phyloP scores from a whole-genome alignment of 1,284 basidiomycete genomes.

The Cerioporus squamosus region DNA sequence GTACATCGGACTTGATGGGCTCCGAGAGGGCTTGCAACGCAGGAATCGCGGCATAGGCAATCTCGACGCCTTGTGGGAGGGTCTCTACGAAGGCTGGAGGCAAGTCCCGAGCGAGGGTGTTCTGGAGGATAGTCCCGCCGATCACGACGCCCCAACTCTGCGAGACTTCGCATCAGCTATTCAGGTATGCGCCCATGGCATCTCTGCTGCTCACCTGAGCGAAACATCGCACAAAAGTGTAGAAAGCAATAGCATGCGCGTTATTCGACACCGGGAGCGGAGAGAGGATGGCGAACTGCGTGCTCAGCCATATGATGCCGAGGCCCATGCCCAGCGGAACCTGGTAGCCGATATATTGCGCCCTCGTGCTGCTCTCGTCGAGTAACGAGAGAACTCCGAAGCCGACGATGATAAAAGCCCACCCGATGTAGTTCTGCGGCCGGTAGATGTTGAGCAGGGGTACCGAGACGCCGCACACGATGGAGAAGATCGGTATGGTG shows the following conservation, averaged over 20 bases:
- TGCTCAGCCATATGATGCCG: constrained; percentile 23
- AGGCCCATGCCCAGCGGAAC: constrained; percentile 17
- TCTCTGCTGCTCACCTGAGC: constrained; percentile 15
- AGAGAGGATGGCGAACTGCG: constrained; percentile 40
- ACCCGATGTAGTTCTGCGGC: constrained; percentile 43
- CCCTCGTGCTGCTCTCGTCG: constrained; percentile 1
- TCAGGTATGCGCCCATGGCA: not conserved
- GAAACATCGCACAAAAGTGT: constrained; percentile 36
- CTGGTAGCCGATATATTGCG: constrained; percentile 15
- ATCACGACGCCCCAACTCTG: constrained; percentile 25
- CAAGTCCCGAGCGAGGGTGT: constrained; percentile 10
- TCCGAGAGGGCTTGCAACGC: constrained; percentile 3
- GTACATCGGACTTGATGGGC: constrained; percentile 18
- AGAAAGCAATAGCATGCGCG: constrained; percentile 38
- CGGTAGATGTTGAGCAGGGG: constrained; percentile 37
- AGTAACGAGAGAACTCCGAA: constrained; percentile 43
- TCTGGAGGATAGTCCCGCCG: constrained; percentile 23
- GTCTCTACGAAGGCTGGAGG: constrained; percentile 13
- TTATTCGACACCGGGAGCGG: constrained; percentile 35
- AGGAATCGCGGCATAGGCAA: constrained; percentile 25
- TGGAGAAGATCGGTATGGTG: constrained; percentile 33
- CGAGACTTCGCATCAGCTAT: not conserved
- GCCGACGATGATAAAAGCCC: constrained; percentile 42
- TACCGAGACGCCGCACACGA: constrained; percentile 37
- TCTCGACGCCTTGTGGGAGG: constrained; percentile 16